Conservation (phyloP, 2,329 filamentous ascomycete species). For the Calonectria crousiana region DNA sequence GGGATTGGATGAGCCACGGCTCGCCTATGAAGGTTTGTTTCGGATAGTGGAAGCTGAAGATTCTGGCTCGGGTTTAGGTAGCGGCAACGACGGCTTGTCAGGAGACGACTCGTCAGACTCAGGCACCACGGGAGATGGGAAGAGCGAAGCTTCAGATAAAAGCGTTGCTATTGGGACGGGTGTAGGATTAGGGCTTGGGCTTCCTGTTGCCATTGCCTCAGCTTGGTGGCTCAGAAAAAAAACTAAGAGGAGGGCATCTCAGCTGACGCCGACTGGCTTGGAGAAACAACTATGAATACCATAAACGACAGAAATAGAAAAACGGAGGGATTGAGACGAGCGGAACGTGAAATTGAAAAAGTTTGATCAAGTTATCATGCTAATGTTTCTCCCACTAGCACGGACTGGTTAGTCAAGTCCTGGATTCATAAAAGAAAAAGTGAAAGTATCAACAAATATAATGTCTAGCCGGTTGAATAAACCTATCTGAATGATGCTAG, state of each 20-base stretch:
- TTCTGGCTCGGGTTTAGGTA: not conserved
- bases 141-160: not conserved
- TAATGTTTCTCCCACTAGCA: too few species aligned
- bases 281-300: not conserved
- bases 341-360: not conserved
- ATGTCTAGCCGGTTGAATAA: not conserved
- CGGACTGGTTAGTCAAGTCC: not conserved
- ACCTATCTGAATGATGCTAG: constrained; percentile 7
- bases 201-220: not conserved
- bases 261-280: too few species aligned
- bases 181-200: constrained; percentile 12
- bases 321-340: too few species aligned
- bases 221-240: not conserved
- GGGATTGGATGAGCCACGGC: not conserved
- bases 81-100: not conserved
- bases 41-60: constrained; percentile 1
- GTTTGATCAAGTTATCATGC: too few species aligned
- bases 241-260: not conserved
- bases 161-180: constrained; percentile 4
- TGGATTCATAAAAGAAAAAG: not conserved
- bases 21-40: constrained; percentile 13
- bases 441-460: not conserved
- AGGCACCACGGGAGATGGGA: not conserved
- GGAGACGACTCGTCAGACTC: not conserved
- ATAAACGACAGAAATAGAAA: not conserved